A percentile compares a stretch with the other conserved stretches of the same genome.
Evolutionary conservation across 257 asterid genomes (phyloP).

Genomic region (Capsicum baccatum): DNA sequence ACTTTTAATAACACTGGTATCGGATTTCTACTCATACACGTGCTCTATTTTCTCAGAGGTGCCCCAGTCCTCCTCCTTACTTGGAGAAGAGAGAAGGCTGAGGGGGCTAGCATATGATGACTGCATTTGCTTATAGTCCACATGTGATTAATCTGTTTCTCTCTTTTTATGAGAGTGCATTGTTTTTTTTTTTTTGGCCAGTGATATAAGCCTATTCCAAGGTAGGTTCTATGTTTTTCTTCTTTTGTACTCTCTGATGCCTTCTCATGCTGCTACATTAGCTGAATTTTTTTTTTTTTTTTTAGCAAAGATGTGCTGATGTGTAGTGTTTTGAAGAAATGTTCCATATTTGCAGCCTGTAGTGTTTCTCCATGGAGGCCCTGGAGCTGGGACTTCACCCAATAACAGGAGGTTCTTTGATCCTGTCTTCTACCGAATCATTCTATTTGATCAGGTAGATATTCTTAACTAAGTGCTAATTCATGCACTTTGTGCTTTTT

Average conservation of each 20-base stretch:
- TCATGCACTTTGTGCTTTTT: slow-evolving; percentile 17
- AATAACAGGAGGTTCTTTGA: slow-evolving; percentile 88
- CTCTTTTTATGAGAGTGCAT: neutral
- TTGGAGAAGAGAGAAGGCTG: neutral
- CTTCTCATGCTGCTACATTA: neutral
- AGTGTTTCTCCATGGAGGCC: slow-evolving; percentile 96
- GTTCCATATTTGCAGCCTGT: slow-evolving; percentile 68
- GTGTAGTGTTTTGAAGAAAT: slow-evolving; percentile 24
- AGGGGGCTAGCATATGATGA: neutral
- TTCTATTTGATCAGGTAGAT: slow-evolving; percentile 90
- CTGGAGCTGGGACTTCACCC: slow-evolving; percentile 98
- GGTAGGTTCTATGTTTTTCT: neutral
- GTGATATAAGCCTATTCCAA: slow-evolving; percentile 18
- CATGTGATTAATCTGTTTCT: slow-evolving; percentile 11
- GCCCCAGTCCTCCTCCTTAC: slow-evolving; percentile 7
- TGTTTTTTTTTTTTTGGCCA: neutral
- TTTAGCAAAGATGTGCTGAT: neutral
- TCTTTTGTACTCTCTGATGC: slow-evolving; percentile 1
- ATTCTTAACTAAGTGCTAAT: slow-evolving; percentile 29
- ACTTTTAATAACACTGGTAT: slow-evolving; percentile 9
- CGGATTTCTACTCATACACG: slow-evolving; percentile 3
- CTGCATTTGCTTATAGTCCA: slow-evolving; percentile 16
- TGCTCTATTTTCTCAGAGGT: slow-evolving; percentile 2
- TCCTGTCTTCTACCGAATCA: slow-evolving; percentile 75
- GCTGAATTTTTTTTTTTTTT: neutral